phyloP scores from a whole-genome alignment of 805 yeast species.

The Candida pseudofarinosa region DNA sequence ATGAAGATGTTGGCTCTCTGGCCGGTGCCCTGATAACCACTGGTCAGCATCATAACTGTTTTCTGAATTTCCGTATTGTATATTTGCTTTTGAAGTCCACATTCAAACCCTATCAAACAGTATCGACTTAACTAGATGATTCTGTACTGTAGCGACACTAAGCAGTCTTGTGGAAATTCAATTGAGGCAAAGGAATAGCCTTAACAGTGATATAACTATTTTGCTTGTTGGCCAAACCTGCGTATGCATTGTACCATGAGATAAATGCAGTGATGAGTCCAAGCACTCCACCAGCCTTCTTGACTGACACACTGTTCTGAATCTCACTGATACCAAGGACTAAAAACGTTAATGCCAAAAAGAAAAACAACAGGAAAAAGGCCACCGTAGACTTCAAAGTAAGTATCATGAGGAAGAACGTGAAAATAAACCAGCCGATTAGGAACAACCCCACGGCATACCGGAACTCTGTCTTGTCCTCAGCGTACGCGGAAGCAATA shows the following conservation, averaged over 20 bases:
- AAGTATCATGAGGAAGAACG: conserved; percentile 38
- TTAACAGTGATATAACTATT: conserved; percentile 55
- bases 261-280: conserved; percentile 39
- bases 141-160: too few relatives aligned
- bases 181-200: conserved; percentile 50
- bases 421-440: conserved; percentile 42
- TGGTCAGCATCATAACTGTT: too few relatives aligned
- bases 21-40: too few relatives aligned
- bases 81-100: too few relatives aligned
- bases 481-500: conserved; percentile 31
- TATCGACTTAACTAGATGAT: too few relatives aligned
- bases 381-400: conserved; percentile 43
- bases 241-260: conserved; percentile 46
- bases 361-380: conserved; percentile 38
- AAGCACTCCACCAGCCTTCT: conserved; percentile 41
- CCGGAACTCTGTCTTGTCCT: conserved; percentile 18
- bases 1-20: too few relatives aligned
- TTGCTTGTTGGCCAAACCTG: conserved; percentile 51
- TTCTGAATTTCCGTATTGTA: too few relatives aligned
- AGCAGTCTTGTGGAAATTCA: conserved; percentile 6
- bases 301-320: conserved; percentile 21
- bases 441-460: conserved; percentile 37
- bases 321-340: conserved; percentile 38
- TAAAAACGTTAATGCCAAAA: conserved; percentile 38
- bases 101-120: too few relatives aligned